These are phyloP conservation scores for Lactuca saligna DNA, from an alignment of 129 eudicot species.

Conservation along the genomic window DNA sequence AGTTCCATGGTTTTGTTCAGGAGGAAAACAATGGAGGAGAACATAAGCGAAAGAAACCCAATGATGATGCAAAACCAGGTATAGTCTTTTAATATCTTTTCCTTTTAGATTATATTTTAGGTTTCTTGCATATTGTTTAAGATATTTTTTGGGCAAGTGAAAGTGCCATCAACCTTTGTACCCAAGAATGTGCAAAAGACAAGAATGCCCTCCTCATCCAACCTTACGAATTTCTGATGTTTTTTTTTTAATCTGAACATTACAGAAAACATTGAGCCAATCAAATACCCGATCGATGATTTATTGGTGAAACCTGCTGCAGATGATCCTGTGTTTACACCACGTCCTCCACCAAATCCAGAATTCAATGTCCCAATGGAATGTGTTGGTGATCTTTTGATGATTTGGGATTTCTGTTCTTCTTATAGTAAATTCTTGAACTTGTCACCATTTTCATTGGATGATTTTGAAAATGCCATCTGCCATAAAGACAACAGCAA, in stretches of 20 bases:
- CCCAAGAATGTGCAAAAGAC: no score
- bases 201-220: not conserved
- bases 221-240: conserved; percentile 8
- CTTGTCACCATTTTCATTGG: conserved; percentile 70
- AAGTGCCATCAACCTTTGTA: not conserved
- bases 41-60: conserved; percentile 34
- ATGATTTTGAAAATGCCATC: conserved; percentile 82
- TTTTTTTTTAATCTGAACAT: not conserved
- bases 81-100: conserved; percentile 15
- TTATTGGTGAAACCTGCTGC: conserved; percentile 59
- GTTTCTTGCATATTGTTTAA: conserved; percentile 6
- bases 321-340: conserved; percentile 59
- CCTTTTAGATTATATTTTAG: not conserved
- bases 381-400: conserved; percentile 84
- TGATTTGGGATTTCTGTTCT: conserved; percentile 93
- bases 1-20: conserved; percentile 28
- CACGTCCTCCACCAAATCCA: conserved; percentile 65
- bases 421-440: conserved; percentile 67
- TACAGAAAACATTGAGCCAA: conserved; percentile 47
- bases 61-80: conserved; percentile 38
- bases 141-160: conserved; percentile 1
- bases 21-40: conserved; percentile 38
- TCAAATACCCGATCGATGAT: conserved; percentile 89
- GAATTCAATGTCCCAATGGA: conserved; percentile 74
- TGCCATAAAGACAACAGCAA: conserved; percentile 82